Evolutionary conservation across 257 asterid species (phyloP).

Genomic region (Fraxinus pennsylvanica): DNA sequence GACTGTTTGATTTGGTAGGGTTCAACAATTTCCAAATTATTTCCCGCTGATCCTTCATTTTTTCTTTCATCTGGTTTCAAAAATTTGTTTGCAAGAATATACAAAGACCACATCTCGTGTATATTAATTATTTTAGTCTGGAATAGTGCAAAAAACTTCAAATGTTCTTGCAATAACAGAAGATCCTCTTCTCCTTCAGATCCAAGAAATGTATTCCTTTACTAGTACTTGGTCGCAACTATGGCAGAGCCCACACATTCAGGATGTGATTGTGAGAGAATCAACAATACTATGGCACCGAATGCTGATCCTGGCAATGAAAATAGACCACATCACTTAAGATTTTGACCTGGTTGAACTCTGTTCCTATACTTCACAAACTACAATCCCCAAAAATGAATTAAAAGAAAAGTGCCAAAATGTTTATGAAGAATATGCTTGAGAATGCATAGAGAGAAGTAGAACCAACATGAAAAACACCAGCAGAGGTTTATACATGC

Average conservation of each 20-base stretch:
- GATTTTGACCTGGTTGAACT: background rate
- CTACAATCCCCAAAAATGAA: constrained; percentile 10
- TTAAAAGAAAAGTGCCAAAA: background rate
- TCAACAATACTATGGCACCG: constrained; percentile 12
- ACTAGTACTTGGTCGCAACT: constrained; percentile 18
- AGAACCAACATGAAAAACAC: background rate
- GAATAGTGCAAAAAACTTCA: constrained; percentile 2
- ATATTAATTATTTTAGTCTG: constrained; percentile 24
- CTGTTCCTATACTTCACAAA: constrained; percentile 18
- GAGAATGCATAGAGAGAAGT: background rate
- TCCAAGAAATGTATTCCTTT: constrained; percentile 1
- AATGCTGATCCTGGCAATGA: constrained; percentile 13
- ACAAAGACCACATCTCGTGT: constrained; percentile 73
- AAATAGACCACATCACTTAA: constrained; percentile 19
- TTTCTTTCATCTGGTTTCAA: constrained; percentile 62
- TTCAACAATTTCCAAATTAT: constrained; percentile 43
- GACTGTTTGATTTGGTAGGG: constrained; percentile 45
- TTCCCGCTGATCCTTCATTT: constrained; percentile 38
- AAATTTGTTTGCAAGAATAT: constrained; percentile 66
- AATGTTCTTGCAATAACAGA: constrained; percentile 13
- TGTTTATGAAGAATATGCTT: background rate
- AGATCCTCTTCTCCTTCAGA: constrained; percentile 21
- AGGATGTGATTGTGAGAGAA: constrained; percentile 11
- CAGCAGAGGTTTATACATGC: background rate
- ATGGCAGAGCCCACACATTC: constrained; percentile 12